phyloP scores from a whole-genome alignment of 371 early-diverging fungal genomes.

The Mucor ambiguus region DNA sequence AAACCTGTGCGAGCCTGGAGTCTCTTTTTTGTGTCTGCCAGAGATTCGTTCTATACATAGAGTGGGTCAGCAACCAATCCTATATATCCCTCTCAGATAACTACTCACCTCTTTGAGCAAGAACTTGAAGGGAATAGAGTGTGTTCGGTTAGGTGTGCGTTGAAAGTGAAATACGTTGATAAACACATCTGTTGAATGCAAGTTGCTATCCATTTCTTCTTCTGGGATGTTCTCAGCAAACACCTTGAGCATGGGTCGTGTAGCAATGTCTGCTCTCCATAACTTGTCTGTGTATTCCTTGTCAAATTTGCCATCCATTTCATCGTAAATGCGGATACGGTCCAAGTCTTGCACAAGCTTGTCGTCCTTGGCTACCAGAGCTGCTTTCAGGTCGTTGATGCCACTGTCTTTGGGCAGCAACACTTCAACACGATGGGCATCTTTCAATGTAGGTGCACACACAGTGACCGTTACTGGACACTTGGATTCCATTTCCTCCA shows the following conservation, averaged over 20 bases:
- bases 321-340: constrained; percentile 25
- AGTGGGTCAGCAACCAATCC: too few species aligned
- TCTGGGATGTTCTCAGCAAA: constrained; percentile 55
- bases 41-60: constrained; percentile 71
- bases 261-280: constrained; percentile 15
- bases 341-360: constrained; percentile 6
- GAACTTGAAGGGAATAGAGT: constrained; percentile 86
- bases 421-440: constrained; percentile 37
- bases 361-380: constrained; percentile 21
- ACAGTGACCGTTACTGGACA: constrained; percentile 60
- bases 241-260: constrained; percentile 14
- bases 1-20: constrained; percentile 75
- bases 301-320: constrained; percentile 21
- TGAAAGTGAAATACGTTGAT: constrained; percentile 78
- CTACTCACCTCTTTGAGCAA: constrained; percentile 57
- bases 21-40: constrained; percentile 70
- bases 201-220: constrained; percentile 49
- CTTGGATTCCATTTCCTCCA: constrained; percentile 84
- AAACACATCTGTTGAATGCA: constrained; percentile 40
- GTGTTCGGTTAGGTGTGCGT: constrained; percentile 64
- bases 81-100: too few species aligned
- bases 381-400: constrained; percentile 26
- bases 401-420: constrained; percentile 30
- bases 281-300: constrained; percentile 16
- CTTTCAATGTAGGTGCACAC: constrained; percentile 49